These are phyloP conservation scores for Zoysia pacifica DNA, from an alignment of 176 grass and related monocot species.

Conservation along the genomic window DNA sequence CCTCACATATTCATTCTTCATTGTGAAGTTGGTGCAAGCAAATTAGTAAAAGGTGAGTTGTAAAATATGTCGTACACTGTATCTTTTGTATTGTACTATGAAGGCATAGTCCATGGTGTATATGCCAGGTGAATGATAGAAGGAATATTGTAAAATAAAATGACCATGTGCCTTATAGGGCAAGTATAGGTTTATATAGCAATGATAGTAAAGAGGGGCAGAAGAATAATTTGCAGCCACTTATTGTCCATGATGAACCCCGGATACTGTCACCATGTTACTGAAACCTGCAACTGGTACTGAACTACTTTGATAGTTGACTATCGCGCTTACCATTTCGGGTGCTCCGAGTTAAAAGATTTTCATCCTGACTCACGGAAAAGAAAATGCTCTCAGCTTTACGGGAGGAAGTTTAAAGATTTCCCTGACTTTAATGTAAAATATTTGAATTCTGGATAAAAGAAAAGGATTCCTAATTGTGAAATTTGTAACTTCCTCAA, in stretches of 20 bases:
- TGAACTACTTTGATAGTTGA: not conserved
- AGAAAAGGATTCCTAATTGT: not conserved
- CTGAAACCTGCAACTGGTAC: not conserved
- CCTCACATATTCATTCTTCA: conserved; percentile 26
- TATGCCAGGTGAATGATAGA: not conserved
- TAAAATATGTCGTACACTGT: conserved; percentile 20
- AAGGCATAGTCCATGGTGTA: conserved; percentile 8
- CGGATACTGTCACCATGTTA: not conserved
- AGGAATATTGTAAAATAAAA: conserved; percentile 37
- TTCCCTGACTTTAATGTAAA: not conserved
- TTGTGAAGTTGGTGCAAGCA: conserved; percentile 36
- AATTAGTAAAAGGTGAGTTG: not conserved
- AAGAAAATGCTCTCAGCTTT: not conserved
- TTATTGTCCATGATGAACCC: not conserved
- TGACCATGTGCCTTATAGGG: not conserved
- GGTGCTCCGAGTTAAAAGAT: not conserved
- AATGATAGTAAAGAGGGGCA: not conserved
- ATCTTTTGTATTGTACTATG: conserved; percentile 16
- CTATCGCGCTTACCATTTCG: not conserved
- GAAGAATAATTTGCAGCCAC: not conserved
- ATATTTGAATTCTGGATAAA: not conserved
- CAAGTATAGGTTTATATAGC: not conserved
- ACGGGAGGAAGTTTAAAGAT: not conserved
- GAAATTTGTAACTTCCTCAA: too few species aligned
- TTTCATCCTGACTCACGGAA: not conserved